Evolutionary conservation across 1,284 basidiomycete species (phyloP), one percentile per base, ranked within the genome.

Genomic region (Wallemia ichthyophaga): DNA sequence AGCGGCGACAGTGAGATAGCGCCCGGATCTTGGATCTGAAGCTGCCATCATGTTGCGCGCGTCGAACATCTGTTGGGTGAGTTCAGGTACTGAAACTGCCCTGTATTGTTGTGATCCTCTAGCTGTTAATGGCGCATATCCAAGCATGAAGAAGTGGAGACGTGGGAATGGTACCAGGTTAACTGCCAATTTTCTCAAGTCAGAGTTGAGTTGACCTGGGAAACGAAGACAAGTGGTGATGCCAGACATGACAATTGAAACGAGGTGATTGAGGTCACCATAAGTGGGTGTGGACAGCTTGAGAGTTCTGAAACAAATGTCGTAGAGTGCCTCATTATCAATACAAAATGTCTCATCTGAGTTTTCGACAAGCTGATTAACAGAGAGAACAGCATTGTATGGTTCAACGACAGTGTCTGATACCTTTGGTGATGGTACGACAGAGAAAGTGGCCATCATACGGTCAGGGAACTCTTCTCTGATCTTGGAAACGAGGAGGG

Each of bases 141-240:
- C 91, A 65, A 88, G 88, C 82, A 94, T 86, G 79, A 96, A 95
- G 80, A 96, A 96, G 73, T 96, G 92, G 55, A 96, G 82, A 82
- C 91, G 87, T 62, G 88, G 88, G 85, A 94, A 92, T 56, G 89
- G 88, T 71, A 91, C 83, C 88, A 96, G 89, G 82, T 96, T 96
- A 71, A 95, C 91, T 64, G 89, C 91, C 64, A 96, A 76, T 74
- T 96, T 96, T 69, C 89, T 78, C 60, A 96, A 77, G 69, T 96
- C 91, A 60, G 91, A 95, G 80, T 95, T 96, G 68, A 96, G 80
- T 72, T 92, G 88, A 76, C 91, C 92, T 68, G 91, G 91, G 87
- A 98, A 96, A 66, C 71, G 67, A 33, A 68, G 65, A 65, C 64
- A 67, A 62, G 89, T 94, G 13, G 88, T 91, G 70, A 91, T 85